Conservation (phyloP, 352 stramenopile genomes). For the Globisporangium lucens region DNA sequence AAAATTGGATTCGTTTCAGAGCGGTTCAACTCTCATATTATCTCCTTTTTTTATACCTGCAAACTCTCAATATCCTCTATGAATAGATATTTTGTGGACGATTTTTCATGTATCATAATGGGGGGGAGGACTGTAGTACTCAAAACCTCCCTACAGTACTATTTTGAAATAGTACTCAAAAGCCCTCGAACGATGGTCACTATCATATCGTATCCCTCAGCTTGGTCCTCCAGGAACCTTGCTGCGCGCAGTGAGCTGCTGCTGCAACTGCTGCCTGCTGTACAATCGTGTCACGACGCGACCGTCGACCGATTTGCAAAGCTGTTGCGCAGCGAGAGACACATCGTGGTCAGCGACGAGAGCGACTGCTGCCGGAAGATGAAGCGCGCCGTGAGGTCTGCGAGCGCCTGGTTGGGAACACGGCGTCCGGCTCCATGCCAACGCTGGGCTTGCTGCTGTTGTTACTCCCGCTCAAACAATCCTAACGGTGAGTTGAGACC, state of each 20-base stretch:
- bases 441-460: background rate
- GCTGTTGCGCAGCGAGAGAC: conserved; percentile 60
- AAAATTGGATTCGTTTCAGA: no score
- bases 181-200: background rate
- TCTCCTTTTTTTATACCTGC: no score
- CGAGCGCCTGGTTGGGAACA: conserved; percentile 73
- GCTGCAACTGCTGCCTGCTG: no score
- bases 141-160: no score
- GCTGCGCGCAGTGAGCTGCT: no score
- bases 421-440: conserved; percentile 33
- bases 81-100: no score
- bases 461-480: background rate
- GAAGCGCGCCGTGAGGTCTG: conserved; percentile 69
- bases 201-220: no score
- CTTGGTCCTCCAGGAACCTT: background rate
- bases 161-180: no score
- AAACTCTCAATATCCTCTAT: no score
- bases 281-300: background rate
- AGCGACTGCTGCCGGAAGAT: conserved; percentile 73
- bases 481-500: background rate
- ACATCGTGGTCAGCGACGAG: conserved; percentile 61
- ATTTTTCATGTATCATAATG: no score
- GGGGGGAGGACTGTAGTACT: no score
- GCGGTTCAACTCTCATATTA: no score
- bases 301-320: conserved; percentile 34